Conservation (phyloP, 345 rosid species). For the Citropsis articulata region DNA sequence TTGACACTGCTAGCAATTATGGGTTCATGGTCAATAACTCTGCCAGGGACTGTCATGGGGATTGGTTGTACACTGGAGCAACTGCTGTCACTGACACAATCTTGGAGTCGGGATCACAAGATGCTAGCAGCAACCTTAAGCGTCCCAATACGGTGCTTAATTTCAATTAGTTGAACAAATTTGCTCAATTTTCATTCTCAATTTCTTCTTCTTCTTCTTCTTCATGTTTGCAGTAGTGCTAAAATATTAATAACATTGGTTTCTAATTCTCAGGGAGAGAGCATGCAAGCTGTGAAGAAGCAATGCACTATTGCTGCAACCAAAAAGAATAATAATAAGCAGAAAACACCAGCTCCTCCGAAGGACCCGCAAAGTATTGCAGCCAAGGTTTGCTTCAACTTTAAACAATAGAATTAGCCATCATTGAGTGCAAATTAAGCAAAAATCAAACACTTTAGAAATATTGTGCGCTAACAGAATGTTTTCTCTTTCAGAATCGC, state of each 20-base stretch:
- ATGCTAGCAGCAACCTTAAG: slow-evolving; percentile 38
- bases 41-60: slow-evolving; percentile 31
- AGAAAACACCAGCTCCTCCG: slow-evolving; percentile 46
- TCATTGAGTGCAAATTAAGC: slow-evolving; percentile 12
- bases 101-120: slow-evolving; percentile 39
- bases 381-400: slow-evolving; percentile 63
- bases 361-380: slow-evolving; percentile 93
- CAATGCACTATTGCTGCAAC: slow-evolving; percentile 29
- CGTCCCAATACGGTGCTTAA: slow-evolving; percentile 51
- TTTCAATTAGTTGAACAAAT: background rate
- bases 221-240: background rate
- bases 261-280: slow-evolving; percentile 40
- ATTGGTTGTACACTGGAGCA: slow-evolving; percentile 65
- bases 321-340: slow-evolving; percentile 54
- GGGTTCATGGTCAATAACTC: slow-evolving; percentile 15
- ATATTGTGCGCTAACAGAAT: background rate
- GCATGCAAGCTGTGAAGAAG: slow-evolving; percentile 52
- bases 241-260: too few relatives aligned
- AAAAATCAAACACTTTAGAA: background rate
- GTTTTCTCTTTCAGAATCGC: slow-evolving; percentile 56
- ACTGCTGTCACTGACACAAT: slow-evolving; percentile 38
- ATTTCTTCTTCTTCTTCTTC: background rate
- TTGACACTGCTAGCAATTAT: slow-evolving; percentile 35
- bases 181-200: background rate
- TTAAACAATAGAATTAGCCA: background rate